Evolutionary conservation across 306 rosid species (phyloP).

Genomic region (Cucumis cinereus): DNA sequence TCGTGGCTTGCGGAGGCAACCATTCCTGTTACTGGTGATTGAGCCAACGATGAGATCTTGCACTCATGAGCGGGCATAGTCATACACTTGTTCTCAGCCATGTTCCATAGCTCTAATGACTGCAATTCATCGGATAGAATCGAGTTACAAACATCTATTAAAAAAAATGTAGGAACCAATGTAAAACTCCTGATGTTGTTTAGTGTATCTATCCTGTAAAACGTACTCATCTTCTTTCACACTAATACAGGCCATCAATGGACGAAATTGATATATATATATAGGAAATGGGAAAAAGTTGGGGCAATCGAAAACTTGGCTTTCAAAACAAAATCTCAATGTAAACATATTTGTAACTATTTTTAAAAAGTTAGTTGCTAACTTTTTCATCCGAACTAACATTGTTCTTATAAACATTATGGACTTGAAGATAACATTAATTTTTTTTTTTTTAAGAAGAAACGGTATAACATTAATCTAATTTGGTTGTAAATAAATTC

Average conservation of each 20-base stretch:
- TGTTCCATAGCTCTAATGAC: constrained; percentile 85
- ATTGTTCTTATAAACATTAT: neutral
- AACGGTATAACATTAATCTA: no score
- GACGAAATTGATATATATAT: neutral
- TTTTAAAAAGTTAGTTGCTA: neutral
- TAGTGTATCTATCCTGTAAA: no score
- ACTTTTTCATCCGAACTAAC: neutral
- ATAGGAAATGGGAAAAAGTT: neutral
- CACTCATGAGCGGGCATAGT: constrained; percentile 64
- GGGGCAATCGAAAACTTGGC: neutral
- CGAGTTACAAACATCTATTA: neutral
- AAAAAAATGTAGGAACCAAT: neutral
- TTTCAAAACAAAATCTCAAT: neutral
- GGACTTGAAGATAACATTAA: neutral
- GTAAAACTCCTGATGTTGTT: neutral
- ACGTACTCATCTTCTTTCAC: neutral
- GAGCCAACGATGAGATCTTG: constrained; percentile 71
- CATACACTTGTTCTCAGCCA: constrained; percentile 72
- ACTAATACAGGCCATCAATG: neutral
- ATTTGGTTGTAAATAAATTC: neutral
- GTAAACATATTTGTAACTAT: neutral
- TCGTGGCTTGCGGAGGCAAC: constrained; percentile 90
- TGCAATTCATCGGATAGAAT: constrained; percentile 21
- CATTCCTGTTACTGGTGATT: constrained; percentile 66
- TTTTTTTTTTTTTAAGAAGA: no score